Evolutionary conservation across 176 grass and related monocot species (phyloP), one percentile per base, ranked within the genome.

Genomic region (Oryza glaberrima): DNA sequence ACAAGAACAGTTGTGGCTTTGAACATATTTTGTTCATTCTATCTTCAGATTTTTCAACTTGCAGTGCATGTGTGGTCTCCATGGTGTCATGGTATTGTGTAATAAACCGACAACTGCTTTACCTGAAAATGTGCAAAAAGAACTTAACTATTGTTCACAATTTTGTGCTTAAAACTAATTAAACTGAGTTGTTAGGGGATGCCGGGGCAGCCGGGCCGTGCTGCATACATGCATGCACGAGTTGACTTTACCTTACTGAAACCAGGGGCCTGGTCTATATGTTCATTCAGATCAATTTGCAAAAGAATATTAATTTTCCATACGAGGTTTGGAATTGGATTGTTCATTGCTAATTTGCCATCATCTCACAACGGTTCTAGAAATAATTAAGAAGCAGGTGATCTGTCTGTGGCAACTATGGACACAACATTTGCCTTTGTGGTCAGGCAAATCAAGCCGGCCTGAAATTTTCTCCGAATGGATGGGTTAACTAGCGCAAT

Each of bases 181-280:
- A 83, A 67, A 51, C 12, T 78, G 61, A 68, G 45, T 77, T 72
- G 88, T 54, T 89, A 85, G 61, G 89, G 83, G 40, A 87, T 68
- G 56, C 48, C 68, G 56, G 88, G 17, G 17, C 54, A 58, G 19
- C 54, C 54, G 54, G 54, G 54, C 54, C 17, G 54, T 58, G 19
- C 19, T 71, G 54, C 74, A 74, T 80, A 48, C 63, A 25, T 83
- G 79, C 64, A 70, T 69, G 69, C 19, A 79, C 78, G 54, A 15
- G 79, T 51, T 86, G 69, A 83, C 80, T 34, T 83, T 65, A 76
- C 38, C 64, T 61, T 69, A 1, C 48, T 76, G 71, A 82, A 82
- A 77, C 79, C 72, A 9, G 17, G 65, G 40, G 65, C 64, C 52
- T 41, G n/a, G n/a, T 73, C 69, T 34, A 73, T 46, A 73, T 67